Base-by-base conservation (phyloP, 2,329 filamentous ascomycete species). In the Colletotrichum ledebouriae region DNA sequence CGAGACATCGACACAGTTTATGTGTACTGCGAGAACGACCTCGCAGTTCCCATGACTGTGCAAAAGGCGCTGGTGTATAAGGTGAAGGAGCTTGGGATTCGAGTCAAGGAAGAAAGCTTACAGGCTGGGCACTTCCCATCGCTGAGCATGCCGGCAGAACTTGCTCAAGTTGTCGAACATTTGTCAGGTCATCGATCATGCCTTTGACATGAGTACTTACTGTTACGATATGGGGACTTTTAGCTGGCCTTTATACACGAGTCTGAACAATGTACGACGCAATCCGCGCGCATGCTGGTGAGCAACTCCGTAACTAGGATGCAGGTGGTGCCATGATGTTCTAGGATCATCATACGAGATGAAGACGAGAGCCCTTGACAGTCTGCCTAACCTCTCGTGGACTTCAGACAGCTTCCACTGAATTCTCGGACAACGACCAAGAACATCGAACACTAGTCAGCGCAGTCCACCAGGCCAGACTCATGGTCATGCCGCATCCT, bases 291-390 rank as follows among this genome's bases (percentile, higher is more conserved):
- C 42, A 17, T 46, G 9, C 7, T 46, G 15, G 9, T 46, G 42
- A 46, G 6, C 29, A 29, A 29, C 29, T 29, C 7, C 9, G 29
- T 9, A 29, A 46, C 20, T 46, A n/a, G 15, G 15, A 46, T 46
- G 42, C 42, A 46, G 5, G 6, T n/a, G 17, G 42, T 20, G 42
- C 15, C 42, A 20, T 7, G n/a, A 20, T n/a, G n/a, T 11, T n/a
- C 34, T 55, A 20, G 52, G 52, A 55, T 29, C 12, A 55, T 55
- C 33, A 25, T 55, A 55, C 52, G 34, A 55, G 52, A 55, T 25
- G 34, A 55, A 55, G n/a, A 25, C 33, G 17, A 41, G 17, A 29
- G 29, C 29, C 7, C 6, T 29, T 7, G 29, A 29, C 29, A 7
- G 1, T 29, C 29, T 29, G 29, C 7, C 29, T 29, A 0, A 2